phyloP scores from a whole-genome alignment of 2,329 filamentous ascomycete species.

The Ophiocordyceps camponoti-leonardi region DNA sequence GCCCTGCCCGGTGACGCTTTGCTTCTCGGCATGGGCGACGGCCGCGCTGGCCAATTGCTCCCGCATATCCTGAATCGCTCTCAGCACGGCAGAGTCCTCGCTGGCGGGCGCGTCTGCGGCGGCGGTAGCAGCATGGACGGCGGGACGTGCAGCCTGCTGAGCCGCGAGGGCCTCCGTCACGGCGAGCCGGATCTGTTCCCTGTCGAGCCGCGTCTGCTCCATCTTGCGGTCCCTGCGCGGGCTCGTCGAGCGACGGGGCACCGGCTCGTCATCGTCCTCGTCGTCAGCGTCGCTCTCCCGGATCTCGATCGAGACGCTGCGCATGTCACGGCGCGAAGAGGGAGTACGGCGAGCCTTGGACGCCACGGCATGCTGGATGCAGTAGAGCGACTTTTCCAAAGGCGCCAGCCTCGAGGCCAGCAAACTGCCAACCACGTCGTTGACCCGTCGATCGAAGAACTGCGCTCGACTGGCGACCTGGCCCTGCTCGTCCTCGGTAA shows the following conservation, averaged over 20 bases:
- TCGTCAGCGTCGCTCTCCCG: slow-evolving; percentile 86
- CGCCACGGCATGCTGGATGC: slow-evolving; percentile 55
- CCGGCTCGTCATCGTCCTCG: slow-evolving; percentile 68
- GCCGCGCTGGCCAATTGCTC: slow-evolving; percentile 20
- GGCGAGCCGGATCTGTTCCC: slow-evolving; percentile 51
- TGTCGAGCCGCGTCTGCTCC: slow-evolving; percentile 55
- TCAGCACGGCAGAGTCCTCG: slow-evolving; percentile 36
- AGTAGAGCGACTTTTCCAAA: slow-evolving; percentile 59
- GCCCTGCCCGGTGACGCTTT: slow-evolving; percentile 31
- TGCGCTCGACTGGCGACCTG: slow-evolving; percentile 67
- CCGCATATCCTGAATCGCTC: slow-evolving; percentile 49
- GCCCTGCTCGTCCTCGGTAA: slow-evolving; percentile 66
- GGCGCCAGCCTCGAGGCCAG: slow-evolving; percentile 64
- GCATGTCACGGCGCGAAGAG: slow-evolving; percentile 39
- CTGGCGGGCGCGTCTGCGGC: slow-evolving; percentile 8
- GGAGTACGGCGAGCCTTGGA: slow-evolving; percentile 35
- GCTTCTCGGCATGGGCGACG: slow-evolving; percentile 15
- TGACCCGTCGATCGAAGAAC: slow-evolving; percentile 86
- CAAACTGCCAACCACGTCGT: slow-evolving; percentile 64
- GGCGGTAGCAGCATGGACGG: slow-evolving; percentile 9
- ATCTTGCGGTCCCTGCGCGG: slow-evolving; percentile 62
- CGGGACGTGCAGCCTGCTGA: slow-evolving; percentile 28
- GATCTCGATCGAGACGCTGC: slow-evolving; percentile 52
- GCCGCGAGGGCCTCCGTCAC: slow-evolving; percentile 56
- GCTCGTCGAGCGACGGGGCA: slow-evolving; percentile 52